These are phyloP conservation scores for Knufia fluminis DNA, from an alignment of 2,329 filamentous ascomycete genomes.

Conservation along the genomic window DNA sequence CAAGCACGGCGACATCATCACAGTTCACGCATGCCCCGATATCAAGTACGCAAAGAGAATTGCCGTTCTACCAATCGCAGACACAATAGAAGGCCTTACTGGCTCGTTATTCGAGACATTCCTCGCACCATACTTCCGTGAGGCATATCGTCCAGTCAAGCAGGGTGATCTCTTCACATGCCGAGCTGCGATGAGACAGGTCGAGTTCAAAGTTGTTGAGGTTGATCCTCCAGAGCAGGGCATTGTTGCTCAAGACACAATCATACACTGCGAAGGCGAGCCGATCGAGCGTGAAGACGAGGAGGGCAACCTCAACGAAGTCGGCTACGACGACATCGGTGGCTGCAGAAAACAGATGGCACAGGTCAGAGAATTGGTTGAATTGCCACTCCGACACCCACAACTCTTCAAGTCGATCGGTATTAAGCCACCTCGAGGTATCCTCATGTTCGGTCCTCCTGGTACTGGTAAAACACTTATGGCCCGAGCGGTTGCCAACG, in stretches of 20 bases:
- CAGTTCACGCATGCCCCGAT: conserved; percentile 92
- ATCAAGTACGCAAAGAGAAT: conserved; percentile 99
- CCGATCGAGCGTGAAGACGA: conserved; percentile 96
- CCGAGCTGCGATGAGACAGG: conserved; percentile 95
- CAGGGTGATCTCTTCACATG: conserved; percentile 98
- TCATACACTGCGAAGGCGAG: conserved; percentile 97
- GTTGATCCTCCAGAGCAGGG: conserved; percentile 97
- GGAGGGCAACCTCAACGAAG: conserved; percentile 98
- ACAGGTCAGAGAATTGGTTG: conserved; percentile 96
- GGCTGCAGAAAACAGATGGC: conserved; percentile 99
- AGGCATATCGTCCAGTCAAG: conserved; percentile 93
- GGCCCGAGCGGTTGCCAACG: conserved; percentile 97
- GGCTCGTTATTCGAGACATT: conserved; percentile 98
- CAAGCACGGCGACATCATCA: conserved; percentile 97
- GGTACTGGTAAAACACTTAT: conserved; percentile 99
- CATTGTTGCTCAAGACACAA: conserved; percentile 96
- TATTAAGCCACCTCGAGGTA: conserved; percentile 98
- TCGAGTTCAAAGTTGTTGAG: conserved; percentile 99
- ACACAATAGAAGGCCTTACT: conserved; percentile 94
- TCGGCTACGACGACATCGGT: conserved; percentile 98
- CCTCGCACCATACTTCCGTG: conserved; percentile 98
- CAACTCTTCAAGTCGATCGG: conserved; percentile 99
- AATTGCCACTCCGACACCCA: conserved; percentile 90
- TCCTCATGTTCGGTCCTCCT: conserved; percentile 89
- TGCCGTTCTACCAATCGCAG: conserved; percentile 92